Evolutionary conservation across 1,284 basidiomycete species (phyloP), one percentile per base, ranked within the genome.

Genomic region (Apiotrichum akiyoshidainum): DNA sequence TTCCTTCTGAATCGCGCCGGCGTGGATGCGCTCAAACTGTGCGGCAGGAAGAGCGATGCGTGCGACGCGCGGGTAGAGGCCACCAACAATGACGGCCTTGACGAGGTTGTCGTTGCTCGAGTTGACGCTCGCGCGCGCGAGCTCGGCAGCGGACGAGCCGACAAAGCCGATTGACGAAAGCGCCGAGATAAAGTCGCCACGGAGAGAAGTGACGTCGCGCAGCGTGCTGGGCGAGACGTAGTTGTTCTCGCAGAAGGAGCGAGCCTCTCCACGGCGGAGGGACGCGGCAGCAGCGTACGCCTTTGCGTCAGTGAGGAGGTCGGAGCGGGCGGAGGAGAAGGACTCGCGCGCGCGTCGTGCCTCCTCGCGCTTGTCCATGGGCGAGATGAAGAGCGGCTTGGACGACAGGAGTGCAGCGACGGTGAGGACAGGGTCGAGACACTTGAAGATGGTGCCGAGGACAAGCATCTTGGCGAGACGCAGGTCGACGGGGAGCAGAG

Each of bases 391-490:
- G 41, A 97, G 75, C 1, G 93, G 88, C 70, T 95, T 95, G 31
- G 87, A 89, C 2, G 91, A 93, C 49, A 96, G 78, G 64, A 85
- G 81, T n/a, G 91, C 89, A 1, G 87, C 87, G 40, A 92, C 83
- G 1, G 89, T 90, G n/a, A 92, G 81, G 22, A 89, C 81, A 1
- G 79, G 78, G 57, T 85, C 85, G 10, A 93, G 78, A 64, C 90
- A 92, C 65, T 84, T 84, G 78, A 94, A 92, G 46, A 92, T 83
- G 1, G 87, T 84, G 0, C 83, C 90, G 0, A 94, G 80, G 9
- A 92, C 83, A n/a, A 94, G 83, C 88, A 93, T 92, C 87, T 97
- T 97, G 40, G 86, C 90, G 21, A 97, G 81, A 48, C 91, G 83
- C n/a, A 96, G 79, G 77, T 97, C 93, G 31, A 96, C 81, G 1